Evolutionary conservation across 805 yeast species (phyloP).

Genomic region (Metschnikowia drakensbergensis): DNA sequence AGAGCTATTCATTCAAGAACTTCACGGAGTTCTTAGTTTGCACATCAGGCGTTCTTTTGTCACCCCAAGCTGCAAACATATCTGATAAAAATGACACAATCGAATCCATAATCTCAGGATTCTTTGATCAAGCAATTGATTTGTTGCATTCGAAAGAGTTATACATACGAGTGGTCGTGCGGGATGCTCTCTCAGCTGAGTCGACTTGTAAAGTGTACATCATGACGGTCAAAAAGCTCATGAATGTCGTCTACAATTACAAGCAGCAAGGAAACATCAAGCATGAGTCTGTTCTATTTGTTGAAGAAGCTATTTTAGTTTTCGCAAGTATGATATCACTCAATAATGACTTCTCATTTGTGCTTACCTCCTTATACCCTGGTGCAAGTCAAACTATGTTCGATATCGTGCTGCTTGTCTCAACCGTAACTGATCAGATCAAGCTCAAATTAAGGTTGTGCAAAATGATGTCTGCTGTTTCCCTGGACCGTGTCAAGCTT

Average conservation of each 20-base stretch:
- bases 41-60: slow-evolving; percentile 58
- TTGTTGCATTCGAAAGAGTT: slow-evolving; percentile 48
- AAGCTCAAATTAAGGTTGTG: slow-evolving; percentile 44
- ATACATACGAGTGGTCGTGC: slow-evolving; percentile 62
- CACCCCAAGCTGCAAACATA: slow-evolving; percentile 23
- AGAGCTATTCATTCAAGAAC: slow-evolving; percentile 53
- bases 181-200: slow-evolving; percentile 66
- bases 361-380: slow-evolving; percentile 31
- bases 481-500: slow-evolving; percentile 27
- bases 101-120: slow-evolving; percentile 35
- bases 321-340: slow-evolving; percentile 37
- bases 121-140: slow-evolving; percentile 48
- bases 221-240: slow-evolving; percentile 45
- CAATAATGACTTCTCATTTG: slow-evolving; percentile 35
- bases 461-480: slow-evolving; percentile 34
- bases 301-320: slow-evolving; percentile 50
- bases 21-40: slow-evolving; percentile 73
- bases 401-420: slow-evolving; percentile 27
- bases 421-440: slow-evolving; percentile 27
- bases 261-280: slow-evolving; percentile 23
- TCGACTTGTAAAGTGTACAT: slow-evolving; percentile 56
- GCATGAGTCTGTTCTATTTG: slow-evolving; percentile 33
- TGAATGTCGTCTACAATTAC: slow-evolving; percentile 32
- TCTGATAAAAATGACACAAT: slow-evolving; percentile 24
- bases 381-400: slow-evolving; percentile 25